Percentiles rank a stretch among this genome's conserved stretches.
Conservation (phyloP, 257 asterid species). For the Ehretia macrophylla region DNA sequence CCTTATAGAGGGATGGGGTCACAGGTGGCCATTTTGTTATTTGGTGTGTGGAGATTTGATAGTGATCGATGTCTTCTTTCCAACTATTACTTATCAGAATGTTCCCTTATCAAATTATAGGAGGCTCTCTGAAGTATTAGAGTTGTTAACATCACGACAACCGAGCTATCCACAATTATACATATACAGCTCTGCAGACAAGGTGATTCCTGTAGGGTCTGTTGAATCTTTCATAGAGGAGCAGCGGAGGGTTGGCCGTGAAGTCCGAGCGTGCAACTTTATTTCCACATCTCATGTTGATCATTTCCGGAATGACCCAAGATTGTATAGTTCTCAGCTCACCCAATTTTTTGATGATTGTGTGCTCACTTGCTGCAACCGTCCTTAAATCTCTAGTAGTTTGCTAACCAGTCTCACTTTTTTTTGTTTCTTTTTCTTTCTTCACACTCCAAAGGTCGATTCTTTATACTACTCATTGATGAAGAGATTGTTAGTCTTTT, state of each 20-base stretch:
- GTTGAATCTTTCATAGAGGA: conserved; percentile 86
- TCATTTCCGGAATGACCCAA: conserved; percentile 77
- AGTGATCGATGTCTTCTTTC: background rate
- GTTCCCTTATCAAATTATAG: conserved; percentile 33
- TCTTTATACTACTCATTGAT: background rate
- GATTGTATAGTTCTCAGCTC: conserved; percentile 79
- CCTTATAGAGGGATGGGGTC: too few relatives aligned
- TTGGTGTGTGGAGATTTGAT: too few relatives aligned
- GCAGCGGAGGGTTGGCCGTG: conserved; percentile 60
- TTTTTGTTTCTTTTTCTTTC: background rate
- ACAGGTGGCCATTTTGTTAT: too few relatives aligned
- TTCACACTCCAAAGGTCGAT: background rate
- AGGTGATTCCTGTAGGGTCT: conserved; percentile 69
- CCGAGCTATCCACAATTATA: conserved; percentile 89
- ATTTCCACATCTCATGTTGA: conserved; percentile 86
- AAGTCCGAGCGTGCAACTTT: conserved; percentile 84
- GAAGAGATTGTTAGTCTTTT: background rate
- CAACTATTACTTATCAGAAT: background rate
- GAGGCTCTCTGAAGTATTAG: conserved; percentile 74
- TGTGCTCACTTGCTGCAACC: conserved; percentile 49
- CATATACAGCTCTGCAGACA: conserved; percentile 94
- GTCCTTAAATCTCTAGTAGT: conserved; percentile 24
- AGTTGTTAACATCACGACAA: conserved; percentile 59
- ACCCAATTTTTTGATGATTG: conserved; percentile 72
- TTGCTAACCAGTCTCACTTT: conserved; percentile 22